Base-by-base conservation (phyloP, 2,329 filamentous ascomycete species). In the Penicillium thymicola region DNA sequence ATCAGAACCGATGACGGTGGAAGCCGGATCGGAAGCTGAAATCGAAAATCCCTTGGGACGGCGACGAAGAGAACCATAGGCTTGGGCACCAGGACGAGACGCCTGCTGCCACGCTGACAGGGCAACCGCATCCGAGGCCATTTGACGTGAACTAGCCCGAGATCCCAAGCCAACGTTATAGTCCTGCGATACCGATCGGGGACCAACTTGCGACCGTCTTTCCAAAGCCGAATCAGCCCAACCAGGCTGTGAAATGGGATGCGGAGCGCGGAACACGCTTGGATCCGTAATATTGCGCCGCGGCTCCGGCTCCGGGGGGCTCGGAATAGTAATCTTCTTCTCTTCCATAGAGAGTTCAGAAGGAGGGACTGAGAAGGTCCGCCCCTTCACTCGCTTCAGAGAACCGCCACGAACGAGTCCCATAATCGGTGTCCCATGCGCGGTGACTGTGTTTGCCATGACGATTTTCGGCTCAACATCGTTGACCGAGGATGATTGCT, bases 1-100 rank as follows among this genome's bases (percentile, higher is more conserved):
- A 65, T 87, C 85, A 28, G 85, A 87, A 18, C 82, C 84, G 51
- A 84, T 77, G 41, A 83, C 75, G 51, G 82, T 84, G 32, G 84
- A 86, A 30, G 82, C 77, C 53, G 81, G 80, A 67, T 86, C 84
- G 23, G 84, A 86, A 52, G 78, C 77, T 41, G 82, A 77, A 43
- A 81, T 77, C 16, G 84, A 86, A 60, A 80, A 74, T 59, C 83
- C 79, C 62, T 82, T 81, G 40, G 74, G 74, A 52, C 75, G 74
- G 54, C 74, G 73, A 25, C 71, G 71, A 21, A 70, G 52, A 49
- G 69, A 67, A 13, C 65, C 62, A 23, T 63, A 65, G 14, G 57
- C 54, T 50, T 57, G 57, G 7, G 51, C 44, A 18, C 60, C 60
- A 59, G 67, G 57, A 55, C 60, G 54, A 46, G 63, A 59, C 11